These are phyloP conservation scores for Aspergillus cristatus DNA, from an alignment of 495 filamentous ascomycete genomes.

Conservation along the genomic window DNA sequence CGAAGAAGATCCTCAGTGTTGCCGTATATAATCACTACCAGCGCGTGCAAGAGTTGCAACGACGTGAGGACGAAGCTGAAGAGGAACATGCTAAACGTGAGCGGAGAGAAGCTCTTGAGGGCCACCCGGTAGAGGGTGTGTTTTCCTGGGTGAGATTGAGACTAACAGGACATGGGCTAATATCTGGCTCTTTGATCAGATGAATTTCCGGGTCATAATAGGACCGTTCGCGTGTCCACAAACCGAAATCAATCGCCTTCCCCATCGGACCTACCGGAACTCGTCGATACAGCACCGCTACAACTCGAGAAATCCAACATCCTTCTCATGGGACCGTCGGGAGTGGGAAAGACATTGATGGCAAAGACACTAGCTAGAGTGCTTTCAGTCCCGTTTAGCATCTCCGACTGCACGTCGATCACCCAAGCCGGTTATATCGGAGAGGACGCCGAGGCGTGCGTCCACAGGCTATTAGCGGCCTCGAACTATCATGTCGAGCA, in stretches of 20 bases:
- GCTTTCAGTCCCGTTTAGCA: constrained; percentile 90
- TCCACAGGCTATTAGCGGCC: constrained; percentile 80
- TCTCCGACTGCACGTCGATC: constrained; percentile 94
- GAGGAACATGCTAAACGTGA: constrained; percentile 44
- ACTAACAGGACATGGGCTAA: constrained; percentile 4
- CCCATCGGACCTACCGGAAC: constrained; percentile 22
- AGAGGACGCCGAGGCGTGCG: constrained; percentile 88
- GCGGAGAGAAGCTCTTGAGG: constrained; percentile 38
- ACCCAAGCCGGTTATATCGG: constrained; percentile 97
- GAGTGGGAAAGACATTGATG: constrained; percentile 96
- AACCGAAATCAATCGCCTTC: constrained; percentile 18
- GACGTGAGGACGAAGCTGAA: constrained; percentile 70
- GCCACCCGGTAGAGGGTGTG: constrained; percentile 47
- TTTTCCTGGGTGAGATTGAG: background rate
- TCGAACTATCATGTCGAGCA: constrained; percentile 81
- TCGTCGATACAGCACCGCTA: constrained; percentile 51
- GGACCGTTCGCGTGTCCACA: constrained; percentile 38
- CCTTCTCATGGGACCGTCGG: constrained; percentile 84
- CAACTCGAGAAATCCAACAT: constrained; percentile 95
- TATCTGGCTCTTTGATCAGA: constrained; percentile 39
- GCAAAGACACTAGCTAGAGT: constrained; percentile 70
- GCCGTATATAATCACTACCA: constrained; percentile 98
- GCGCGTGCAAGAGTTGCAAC: constrained; percentile 63
- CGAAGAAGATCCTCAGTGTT: constrained; percentile 90
- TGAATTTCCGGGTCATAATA: constrained; percentile 68